Evolutionary conservation across 2,329 filamentous ascomycete species (phyloP).

Genomic region (Fusarium tupiense): DNA sequence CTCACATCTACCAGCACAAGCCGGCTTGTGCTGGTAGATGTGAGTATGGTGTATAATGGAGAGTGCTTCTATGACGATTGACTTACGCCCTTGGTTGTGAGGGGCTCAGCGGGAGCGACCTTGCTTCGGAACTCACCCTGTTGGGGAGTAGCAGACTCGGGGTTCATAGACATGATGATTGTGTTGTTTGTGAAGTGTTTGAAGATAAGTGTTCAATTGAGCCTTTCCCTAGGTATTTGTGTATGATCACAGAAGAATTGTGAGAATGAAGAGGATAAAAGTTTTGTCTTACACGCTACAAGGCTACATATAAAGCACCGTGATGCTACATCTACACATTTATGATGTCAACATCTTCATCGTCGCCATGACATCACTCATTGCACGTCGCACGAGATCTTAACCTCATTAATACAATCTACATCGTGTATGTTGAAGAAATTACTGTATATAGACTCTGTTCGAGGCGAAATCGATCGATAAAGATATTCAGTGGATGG

Average conservation of each 20-base stretch:
- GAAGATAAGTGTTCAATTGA: neutral
- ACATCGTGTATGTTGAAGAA: neutral
- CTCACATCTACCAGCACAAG: no score
- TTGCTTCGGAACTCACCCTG: conserved; percentile 66
- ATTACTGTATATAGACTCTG: neutral
- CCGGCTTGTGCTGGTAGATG: conserved; percentile 67
- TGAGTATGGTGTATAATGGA: conserved; percentile 9
- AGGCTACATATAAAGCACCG: conserved; percentile 16
- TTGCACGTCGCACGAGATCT: neutral
- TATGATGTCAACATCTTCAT: conserved; percentile 28
- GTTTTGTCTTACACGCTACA: neutral
- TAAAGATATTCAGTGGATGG: conserved; percentile 13
- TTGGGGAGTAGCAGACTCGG: conserved; percentile 59
- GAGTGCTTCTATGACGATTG: neutral
- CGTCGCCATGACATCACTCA: conserved; percentile 31
- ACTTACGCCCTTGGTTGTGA: conserved; percentile 65
- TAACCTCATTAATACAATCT: neutral
- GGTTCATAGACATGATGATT: conserved; percentile 59
- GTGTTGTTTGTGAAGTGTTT: neutral
- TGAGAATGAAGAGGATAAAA: neutral
- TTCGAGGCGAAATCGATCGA: conserved; percentile 13
- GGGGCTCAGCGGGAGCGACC: conserved; percentile 61
- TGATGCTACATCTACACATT: neutral
- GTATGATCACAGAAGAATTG: neutral
- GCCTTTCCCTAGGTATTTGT: neutral